Conservation (phyloP, 23 red algal genomes). For the Cyanidium caldarium region DNA sequence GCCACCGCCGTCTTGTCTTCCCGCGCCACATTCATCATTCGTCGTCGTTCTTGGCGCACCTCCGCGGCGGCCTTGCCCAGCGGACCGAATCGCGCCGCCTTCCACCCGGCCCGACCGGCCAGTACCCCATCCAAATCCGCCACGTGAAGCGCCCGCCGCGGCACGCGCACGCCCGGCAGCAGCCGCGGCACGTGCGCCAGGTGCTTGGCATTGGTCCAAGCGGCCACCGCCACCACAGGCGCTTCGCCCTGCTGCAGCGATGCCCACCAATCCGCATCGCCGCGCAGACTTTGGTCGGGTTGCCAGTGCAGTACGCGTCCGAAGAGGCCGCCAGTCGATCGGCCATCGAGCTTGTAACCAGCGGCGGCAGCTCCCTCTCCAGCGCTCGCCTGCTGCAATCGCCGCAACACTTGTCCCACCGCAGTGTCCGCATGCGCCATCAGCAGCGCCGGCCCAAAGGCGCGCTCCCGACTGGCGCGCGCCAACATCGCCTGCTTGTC, state of each 20-base stretch:
- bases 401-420: not conserved
- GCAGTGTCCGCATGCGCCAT: not conserved
- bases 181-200: not conserved
- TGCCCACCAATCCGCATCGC: no score
- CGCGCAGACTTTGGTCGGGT: not conserved
- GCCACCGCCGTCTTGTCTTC: no score
- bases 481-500: conserved; percentile 11
- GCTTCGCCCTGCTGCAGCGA: not conserved
- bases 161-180: not conserved
- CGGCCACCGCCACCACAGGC: not conserved
- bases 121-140: not conserved
- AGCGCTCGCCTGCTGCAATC: no score
- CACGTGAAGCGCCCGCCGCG: not conserved
- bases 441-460: conserved; percentile 17
- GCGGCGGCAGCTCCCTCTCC: no score
- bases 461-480: conserved; percentile 19
- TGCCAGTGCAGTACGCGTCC: not conserved
- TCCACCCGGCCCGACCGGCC: not conserved
- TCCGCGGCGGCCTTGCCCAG: not conserved
- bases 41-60: not conserved
- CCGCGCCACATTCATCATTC: no score
- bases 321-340: not conserved
- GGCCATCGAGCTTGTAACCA: not conserved
- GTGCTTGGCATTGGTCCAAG: conserved; percentile 4
- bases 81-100: not conserved